Base-by-base conservation (phyloP, 371 early-diverging fungal species). In the Mortierella polycephala region DNA sequence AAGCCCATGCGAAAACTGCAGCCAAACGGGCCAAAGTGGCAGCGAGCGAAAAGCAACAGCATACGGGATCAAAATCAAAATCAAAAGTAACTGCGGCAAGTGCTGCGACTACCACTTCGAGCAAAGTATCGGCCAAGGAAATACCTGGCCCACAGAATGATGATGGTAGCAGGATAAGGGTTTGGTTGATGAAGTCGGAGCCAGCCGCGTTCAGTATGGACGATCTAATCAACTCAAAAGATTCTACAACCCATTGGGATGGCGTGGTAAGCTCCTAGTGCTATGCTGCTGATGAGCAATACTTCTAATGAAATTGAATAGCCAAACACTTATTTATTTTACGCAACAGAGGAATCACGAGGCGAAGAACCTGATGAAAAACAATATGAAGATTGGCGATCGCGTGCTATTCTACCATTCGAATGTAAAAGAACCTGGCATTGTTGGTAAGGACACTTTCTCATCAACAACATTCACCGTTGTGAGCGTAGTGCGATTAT, bases 131-230 rank as follows among this genome's bases (percentile, higher is more conserved):
- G 8, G 57, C 41, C 12, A 41, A 39, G 6, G 57, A 57, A 14
- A 42, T 7, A 1, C 42, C 39, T 18, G 4, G 30, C 30, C 30
- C 30, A 30, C 30, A 30, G 30, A 62, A 64, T 44, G 37, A 46
- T 0, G 62, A 74, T 44, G 71, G 67, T 14, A 44, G 44, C 16
- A 52, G 71, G 41, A 76, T 62, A 2, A 67, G 68, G 1, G 59
- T 67, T 75, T 94, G 89, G 89, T 73, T 94, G 55, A 90, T 94
- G 86, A 94, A 94, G 62, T 90, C 92, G 4, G 94, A 93, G 67
- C 93, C 93, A 0, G 88, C 92, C 40, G 74, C 90, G 7, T 90
- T 91, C 67, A 86, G 87, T 66, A 87, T 90, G 50, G 90, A 90
- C 55, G 89, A 88, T 64, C 64, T 93, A 45, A 74, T 77, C 54